Conservation (phyloP, 2,329 filamentous ascomycete genomes). For the Pyricularia pennisetigena region DNA sequence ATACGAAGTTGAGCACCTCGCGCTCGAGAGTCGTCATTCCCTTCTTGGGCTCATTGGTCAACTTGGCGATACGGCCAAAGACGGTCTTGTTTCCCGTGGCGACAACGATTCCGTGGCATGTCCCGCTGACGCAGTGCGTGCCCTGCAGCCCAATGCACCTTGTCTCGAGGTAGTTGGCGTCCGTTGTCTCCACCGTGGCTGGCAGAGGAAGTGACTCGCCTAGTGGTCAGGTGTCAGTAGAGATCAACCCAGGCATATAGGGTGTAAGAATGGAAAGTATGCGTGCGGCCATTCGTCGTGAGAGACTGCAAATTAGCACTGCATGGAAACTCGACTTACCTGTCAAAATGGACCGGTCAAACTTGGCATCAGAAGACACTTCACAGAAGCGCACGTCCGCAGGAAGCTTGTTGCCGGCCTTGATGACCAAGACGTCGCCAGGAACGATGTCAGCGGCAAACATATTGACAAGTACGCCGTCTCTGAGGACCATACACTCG, state of each 20-base stretch:
- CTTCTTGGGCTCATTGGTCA: conserved; percentile 59
- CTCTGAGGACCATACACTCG: conserved; percentile 54
- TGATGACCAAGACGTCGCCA: conserved; percentile 59
- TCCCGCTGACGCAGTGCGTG: conserved; percentile 67
- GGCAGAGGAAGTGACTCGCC: conserved; percentile 57
- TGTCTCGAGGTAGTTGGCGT: conserved; percentile 69
- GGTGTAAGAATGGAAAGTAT: too few species aligned
- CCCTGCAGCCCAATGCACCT: conserved; percentile 68
- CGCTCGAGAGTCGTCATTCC: conserved; percentile 61
- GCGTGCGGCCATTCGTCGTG: background rate
- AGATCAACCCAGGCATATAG: background rate
- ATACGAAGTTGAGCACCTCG: conserved; percentile 64
- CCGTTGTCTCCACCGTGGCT: conserved; percentile 55
- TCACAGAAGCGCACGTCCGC: conserved; percentile 64
- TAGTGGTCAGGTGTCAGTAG: conserved; percentile 7
- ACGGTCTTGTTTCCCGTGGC: conserved; percentile 64
- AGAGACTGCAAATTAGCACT: background rate
- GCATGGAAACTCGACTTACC: conserved; percentile 25
- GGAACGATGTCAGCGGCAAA: conserved; percentile 55
- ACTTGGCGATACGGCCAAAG: conserved; percentile 64
- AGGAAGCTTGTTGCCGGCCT: conserved; percentile 63
- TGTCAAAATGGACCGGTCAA: conserved; percentile 65
- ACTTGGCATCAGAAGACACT: conserved; percentile 57
- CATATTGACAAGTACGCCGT: conserved; percentile 32
- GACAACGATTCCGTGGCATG: conserved; percentile 56